Evolutionary conservation across 352 stramenopile species (phyloP).

Genomic region (Plasmopara viticola): DNA sequence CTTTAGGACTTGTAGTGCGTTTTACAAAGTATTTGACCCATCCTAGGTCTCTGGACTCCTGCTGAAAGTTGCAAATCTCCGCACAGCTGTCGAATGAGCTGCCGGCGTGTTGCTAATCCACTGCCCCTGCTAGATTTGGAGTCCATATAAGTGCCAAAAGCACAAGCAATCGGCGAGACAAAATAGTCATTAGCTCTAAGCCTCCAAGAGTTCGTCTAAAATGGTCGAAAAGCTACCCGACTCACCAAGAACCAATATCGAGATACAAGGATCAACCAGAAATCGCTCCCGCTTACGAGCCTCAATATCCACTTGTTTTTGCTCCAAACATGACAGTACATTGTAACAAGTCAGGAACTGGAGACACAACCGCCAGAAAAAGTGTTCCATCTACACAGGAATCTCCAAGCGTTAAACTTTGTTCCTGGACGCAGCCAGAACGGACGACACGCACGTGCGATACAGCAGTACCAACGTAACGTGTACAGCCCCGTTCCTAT

Average conservation of each 20-base stretch:
- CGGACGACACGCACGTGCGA: slow-evolving; percentile 42
- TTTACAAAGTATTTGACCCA: slow-evolving; percentile 1
- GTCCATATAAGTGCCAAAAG: slow-evolving; percentile 50
- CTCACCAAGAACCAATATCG: slow-evolving; percentile 24
- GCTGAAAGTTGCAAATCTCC: slow-evolving; percentile 57
- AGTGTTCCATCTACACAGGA: slow-evolving; percentile 40
- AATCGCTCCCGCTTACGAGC: slow-evolving; percentile 19
- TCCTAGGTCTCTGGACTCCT: slow-evolving; percentile 23
- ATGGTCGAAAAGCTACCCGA: slow-evolving; percentile 20
- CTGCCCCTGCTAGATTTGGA: slow-evolving; percentile 22
- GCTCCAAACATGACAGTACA: neutral
- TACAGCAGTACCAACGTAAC: slow-evolving; percentile 44
- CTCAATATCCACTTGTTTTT: slow-evolving; percentile 11
- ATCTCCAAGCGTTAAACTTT: slow-evolving; percentile 27
- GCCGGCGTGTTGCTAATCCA: slow-evolving; percentile 22
- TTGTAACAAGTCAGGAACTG: slow-evolving; percentile 15
- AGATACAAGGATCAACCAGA: slow-evolving; percentile 24
- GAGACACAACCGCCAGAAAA: slow-evolving; percentile 21
- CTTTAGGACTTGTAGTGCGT: slow-evolving; percentile 6
- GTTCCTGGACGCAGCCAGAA: slow-evolving; percentile 5
- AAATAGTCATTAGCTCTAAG: slow-evolving; percentile 1
- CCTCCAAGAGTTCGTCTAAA: slow-evolving; percentile 17
- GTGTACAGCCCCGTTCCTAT: slow-evolving; percentile 48
- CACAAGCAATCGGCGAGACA: slow-evolving; percentile 25
- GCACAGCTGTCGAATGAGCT: slow-evolving; percentile 41